Conservation (phyloP, 441 rosid species). For the Populus hybrid region DNA sequence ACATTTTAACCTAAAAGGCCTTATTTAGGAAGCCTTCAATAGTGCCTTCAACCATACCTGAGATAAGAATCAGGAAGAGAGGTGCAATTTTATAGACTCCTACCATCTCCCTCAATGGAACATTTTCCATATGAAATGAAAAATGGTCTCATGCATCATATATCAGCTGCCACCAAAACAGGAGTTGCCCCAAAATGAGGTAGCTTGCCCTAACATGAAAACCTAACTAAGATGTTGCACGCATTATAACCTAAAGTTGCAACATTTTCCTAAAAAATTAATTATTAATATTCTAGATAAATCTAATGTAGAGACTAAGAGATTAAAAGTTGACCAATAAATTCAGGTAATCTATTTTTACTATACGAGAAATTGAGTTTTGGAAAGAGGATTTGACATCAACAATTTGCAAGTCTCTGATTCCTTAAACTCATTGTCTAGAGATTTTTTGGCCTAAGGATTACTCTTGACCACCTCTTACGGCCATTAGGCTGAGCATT, state of each 20-base stretch:
- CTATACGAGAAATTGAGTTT: not conserved
- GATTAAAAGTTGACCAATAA: not conserved
- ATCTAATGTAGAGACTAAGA: not conserved
- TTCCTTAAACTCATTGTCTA: not conserved
- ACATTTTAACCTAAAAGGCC: too few species aligned
- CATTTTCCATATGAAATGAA: not conserved
- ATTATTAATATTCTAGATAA: not conserved
- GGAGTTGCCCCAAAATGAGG: not conserved
- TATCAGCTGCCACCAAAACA: not conserved
- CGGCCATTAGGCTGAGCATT: not conserved
- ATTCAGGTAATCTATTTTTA: not conserved
- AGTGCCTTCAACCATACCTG: not conserved
- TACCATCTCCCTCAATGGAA: not conserved
- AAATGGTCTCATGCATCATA: not conserved
- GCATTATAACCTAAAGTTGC: not conserved
- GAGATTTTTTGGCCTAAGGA: not conserved
- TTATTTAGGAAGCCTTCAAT: too few species aligned
- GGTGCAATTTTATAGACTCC: not conserved
- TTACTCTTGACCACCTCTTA: not conserved
- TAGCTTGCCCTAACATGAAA: not conserved
- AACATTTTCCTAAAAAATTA: too few species aligned
- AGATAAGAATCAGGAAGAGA: not conserved
- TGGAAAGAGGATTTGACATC: not conserved
- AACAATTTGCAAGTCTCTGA: not conserved
- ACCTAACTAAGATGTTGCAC: not conserved